phyloP scores from a whole-genome alignment of 345 rosid species.

The Corymbia maculata region DNA sequence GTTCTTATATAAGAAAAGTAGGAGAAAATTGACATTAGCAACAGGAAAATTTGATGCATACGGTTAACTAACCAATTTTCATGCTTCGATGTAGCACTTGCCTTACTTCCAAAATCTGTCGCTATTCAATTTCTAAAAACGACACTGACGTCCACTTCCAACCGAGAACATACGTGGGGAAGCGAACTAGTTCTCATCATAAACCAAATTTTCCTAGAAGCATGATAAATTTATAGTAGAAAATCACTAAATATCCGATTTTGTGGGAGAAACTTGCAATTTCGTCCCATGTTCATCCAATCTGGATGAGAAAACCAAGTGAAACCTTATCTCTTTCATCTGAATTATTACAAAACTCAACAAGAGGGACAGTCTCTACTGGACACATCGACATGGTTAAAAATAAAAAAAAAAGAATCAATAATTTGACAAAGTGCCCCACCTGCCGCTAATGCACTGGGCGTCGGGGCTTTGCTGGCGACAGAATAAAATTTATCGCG shows the following conservation, averaged over 20 bases:
- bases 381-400: too few relatives aligned
- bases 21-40: neutral
- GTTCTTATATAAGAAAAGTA: neutral
- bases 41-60: neutral
- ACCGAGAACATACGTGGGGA: neutral
- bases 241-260: neutral
- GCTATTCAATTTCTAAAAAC: neutral
- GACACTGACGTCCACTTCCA: neutral
- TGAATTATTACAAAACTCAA: too few relatives aligned
- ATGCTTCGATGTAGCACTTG: neutral
- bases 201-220: neutral
- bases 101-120: neutral
- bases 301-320: neutral
- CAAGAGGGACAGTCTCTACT: too few relatives aligned
- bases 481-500: neutral
- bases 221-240: neutral
- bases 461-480: neutral
- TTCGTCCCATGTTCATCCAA: neutral
- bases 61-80: neutral
- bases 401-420: neutral
- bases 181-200: neutral
- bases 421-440: neutral
- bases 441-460: neutral
- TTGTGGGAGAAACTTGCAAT: neutral
- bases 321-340: neutral